Conservation (phyloP, 768 basidiomycete species). For the Suillus placidus region DNA sequence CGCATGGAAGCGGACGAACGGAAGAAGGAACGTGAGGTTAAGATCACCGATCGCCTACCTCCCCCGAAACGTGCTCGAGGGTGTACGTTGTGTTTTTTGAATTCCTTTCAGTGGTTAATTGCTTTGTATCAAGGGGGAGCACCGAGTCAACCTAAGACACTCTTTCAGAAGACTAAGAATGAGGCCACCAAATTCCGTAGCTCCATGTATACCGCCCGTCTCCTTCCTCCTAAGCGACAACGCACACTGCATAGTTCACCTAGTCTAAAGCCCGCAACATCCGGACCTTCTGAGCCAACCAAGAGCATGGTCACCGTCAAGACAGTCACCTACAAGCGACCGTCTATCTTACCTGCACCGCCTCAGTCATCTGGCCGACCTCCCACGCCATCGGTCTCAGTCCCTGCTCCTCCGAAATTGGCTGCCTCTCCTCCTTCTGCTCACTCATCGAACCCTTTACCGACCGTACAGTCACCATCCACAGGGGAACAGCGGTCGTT, state of each 20-base stretch:
- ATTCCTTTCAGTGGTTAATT: slow-evolving; percentile 12
- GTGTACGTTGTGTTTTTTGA: slow-evolving; percentile 3
- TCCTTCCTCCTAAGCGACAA: slow-evolving; percentile 51
- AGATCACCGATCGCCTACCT: slow-evolving; percentile 70
- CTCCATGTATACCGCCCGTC: slow-evolving; percentile 55
- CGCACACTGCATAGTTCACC: slow-evolving; percentile 42
- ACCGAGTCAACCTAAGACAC: slow-evolving; percentile 56
- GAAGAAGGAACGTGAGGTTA: slow-evolving; percentile 77
- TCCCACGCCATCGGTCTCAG: background rate
- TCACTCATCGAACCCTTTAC: slow-evolving; percentile 12
- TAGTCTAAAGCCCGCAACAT: slow-evolving; percentile 37
- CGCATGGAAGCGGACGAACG: slow-evolving; percentile 72
- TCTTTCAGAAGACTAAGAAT: slow-evolving; percentile 76
- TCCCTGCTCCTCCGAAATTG: slow-evolving; percentile 10
- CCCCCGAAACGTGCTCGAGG: slow-evolving; percentile 61
- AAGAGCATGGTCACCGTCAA: slow-evolving; percentile 54
- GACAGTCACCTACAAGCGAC: slow-evolving; percentile 46
- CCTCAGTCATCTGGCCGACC: slow-evolving; percentile 14
- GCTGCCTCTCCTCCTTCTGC: slow-evolving; percentile 36
- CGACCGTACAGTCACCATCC: slow-evolving; percentile 20
- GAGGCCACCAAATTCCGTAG: slow-evolving; percentile 72
- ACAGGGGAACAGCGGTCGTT: slow-evolving; percentile 33
- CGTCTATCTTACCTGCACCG: slow-evolving; percentile 21
- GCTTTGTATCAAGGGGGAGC: slow-evolving; percentile 38
- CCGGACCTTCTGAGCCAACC: slow-evolving; percentile 31